These are phyloP conservation scores for Leccinum pellstonianum DNA, from an alignment of 768 basidiomycete genomes.

Conservation along the genomic window DNA sequence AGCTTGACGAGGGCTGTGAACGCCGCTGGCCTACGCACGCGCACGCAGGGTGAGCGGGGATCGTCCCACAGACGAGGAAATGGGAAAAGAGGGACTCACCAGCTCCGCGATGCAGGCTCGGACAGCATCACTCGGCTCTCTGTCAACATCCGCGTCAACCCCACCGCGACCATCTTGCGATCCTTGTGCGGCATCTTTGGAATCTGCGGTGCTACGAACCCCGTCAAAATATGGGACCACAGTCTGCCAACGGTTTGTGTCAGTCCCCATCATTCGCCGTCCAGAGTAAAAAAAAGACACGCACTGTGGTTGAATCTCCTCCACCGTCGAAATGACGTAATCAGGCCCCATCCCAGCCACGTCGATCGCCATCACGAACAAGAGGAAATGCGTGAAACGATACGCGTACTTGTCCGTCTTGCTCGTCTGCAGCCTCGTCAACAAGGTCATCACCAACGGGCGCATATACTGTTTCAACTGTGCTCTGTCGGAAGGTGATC, in stretches of 20 bases:
- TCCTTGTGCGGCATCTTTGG: constrained; percentile 81
- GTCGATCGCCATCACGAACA: constrained; percentile 73
- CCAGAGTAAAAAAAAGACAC: background rate
- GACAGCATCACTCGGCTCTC: constrained; percentile 69
- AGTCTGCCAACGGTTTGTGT: constrained; percentile 42
- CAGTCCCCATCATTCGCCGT: background rate
- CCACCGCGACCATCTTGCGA: constrained; percentile 81
- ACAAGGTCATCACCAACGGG: constrained; percentile 69
- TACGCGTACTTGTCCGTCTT: constrained; percentile 90
- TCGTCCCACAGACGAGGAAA: background rate
- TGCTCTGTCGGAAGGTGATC: constrained; percentile 38
- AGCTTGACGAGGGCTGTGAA: constrained; percentile 74
- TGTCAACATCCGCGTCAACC: constrained; percentile 75
- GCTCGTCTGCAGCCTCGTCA: constrained; percentile 83
- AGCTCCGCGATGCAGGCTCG: constrained; percentile 58
- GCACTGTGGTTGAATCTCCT: constrained; percentile 83
- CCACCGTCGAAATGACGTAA: constrained; percentile 71
- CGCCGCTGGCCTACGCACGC: constrained; percentile 55
- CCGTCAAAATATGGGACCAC: constrained; percentile 76
- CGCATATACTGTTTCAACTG: constrained; percentile 73
- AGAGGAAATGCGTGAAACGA: constrained; percentile 75
- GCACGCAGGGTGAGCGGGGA: background rate
- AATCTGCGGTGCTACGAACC: constrained; percentile 77
- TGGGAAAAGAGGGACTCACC: constrained; percentile 43
- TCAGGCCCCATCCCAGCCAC: constrained; percentile 76